A percentile compares a stretch with the other conserved stretches of the same genome.
Evolutionary conservation across 208 protist species (phyloP).

Genomic region (Sergeia podlipaevii): DNA sequence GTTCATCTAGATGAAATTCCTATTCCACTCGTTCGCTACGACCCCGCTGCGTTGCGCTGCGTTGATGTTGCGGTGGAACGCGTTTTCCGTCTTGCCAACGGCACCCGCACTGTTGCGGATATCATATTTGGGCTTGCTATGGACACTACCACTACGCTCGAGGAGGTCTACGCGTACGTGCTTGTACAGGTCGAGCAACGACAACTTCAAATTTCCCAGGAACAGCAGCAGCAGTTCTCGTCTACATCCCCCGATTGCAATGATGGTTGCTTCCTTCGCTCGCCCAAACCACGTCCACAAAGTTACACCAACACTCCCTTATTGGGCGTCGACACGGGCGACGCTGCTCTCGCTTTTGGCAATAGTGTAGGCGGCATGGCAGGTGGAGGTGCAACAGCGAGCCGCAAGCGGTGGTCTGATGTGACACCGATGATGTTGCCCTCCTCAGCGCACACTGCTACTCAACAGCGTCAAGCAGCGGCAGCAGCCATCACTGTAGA

Average conservation of each 20-base stretch:
- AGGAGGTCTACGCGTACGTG: slow-evolving; percentile 26
- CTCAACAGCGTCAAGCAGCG: too few species aligned
- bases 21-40: slow-evolving; percentile 42
- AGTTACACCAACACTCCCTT: too few species aligned
- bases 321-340: not conserved
- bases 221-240: not conserved
- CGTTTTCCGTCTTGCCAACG: slow-evolving; percentile 61
- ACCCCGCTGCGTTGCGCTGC: slow-evolving; percentile 32
- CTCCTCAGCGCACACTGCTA: too few species aligned
- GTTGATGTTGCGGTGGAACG: slow-evolving; percentile 64
- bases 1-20: slow-evolving; percentile 55
- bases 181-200: not conserved
- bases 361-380: not conserved
- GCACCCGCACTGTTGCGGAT: slow-evolving; percentile 57
- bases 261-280: slow-evolving; percentile 1
- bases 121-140: slow-evolving; percentile 53
- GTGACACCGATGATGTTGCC: too few species aligned
- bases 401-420: too few species aligned
- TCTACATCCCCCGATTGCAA: not conserved
- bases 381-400: not conserved
- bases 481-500: not conserved
- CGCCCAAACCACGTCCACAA: not conserved
- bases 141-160: slow-evolving; percentile 35
- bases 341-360: not conserved
- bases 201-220: not conserved